Percentiles rank a stretch among this genome's conserved stretches.
phyloP scores from a whole-genome alignment of 306 rosid genomes.

The Biancaea sappan region DNA sequence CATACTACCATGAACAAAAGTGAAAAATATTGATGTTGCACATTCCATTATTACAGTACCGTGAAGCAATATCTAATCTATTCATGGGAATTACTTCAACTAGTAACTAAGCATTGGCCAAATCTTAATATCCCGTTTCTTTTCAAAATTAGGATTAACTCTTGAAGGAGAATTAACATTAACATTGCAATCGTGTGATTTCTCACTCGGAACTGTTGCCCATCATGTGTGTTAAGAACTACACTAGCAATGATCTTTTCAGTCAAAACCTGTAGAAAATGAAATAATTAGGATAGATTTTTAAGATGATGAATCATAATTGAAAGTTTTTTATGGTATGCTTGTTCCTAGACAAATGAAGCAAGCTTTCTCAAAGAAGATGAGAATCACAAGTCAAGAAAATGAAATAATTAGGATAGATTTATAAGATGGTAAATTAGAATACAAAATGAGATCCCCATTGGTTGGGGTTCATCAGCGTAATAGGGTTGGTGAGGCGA shows the following conservation, averaged over 20 bases:
- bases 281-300: slow-evolving; percentile 31
- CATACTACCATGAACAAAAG: slow-evolving; percentile 15
- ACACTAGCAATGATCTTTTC: slow-evolving; percentile 97
- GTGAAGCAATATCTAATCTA: slow-evolving; percentile 1
- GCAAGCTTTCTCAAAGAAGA: slow-evolving; percentile 22
- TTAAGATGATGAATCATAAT: slow-evolving; percentile 21
- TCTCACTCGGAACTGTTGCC: slow-evolving; percentile 83
- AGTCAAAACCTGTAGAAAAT: slow-evolving; percentile 75
- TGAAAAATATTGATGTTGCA: slow-evolving; percentile 1
- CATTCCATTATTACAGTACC: slow-evolving; percentile 24
- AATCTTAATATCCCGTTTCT: slow-evolving; percentile 71
- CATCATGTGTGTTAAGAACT: slow-evolving; percentile 94
- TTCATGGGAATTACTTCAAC: slow-evolving; percentile 10
- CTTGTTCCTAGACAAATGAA: slow-evolving; percentile 25
- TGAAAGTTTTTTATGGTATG: slow-evolving; percentile 9
- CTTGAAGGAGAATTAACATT: slow-evolving; percentile 42
- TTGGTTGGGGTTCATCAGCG: no score
- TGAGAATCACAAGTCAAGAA: not conserved
- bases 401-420: no score
- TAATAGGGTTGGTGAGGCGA: no score
- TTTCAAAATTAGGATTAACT: slow-evolving; percentile 41
- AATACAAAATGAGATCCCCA: no score
- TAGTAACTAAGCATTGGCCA: slow-evolving; percentile 34
- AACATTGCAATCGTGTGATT: slow-evolving; percentile 52
- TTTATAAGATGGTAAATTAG: no score